Evolutionary conservation across 2,329 filamentous ascomycete genomes (phyloP).

Genomic region (Fusarium siculi): DNA sequence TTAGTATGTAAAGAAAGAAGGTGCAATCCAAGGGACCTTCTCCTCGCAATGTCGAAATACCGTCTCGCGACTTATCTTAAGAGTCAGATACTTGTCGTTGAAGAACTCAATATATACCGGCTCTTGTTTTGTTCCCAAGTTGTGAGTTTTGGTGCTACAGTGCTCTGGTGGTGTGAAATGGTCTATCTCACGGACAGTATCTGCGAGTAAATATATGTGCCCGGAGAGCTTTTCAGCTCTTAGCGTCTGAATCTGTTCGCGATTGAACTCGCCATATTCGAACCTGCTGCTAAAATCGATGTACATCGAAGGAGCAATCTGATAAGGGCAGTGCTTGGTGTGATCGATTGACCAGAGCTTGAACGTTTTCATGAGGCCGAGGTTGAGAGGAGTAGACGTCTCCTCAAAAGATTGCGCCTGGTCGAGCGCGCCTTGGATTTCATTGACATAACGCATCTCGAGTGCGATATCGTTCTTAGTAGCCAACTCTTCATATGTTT

Average conservation of each 20-base stretch:
- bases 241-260: not conserved
- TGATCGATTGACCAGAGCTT: not conserved
- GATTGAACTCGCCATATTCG: not conserved
- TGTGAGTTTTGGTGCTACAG: not conserved
- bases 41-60: not conserved
- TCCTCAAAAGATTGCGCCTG: not conserved
- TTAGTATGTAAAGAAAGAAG: not conserved
- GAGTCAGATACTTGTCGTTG: not conserved
- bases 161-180: not conserved
- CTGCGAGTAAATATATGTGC: not conserved
- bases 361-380: not conserved
- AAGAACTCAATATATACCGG: not conserved
- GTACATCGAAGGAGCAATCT: not conserved
- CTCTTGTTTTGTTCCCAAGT: rapidly evolving
- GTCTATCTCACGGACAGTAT: rapidly evolving
- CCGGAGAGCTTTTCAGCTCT: not conserved
- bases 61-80: not conserved
- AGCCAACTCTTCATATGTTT: not conserved
- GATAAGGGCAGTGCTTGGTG: not conserved
- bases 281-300: not conserved
- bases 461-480: not conserved
- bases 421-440: not conserved
- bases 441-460: not conserved
- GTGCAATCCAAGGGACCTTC: not conserved
- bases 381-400: not conserved